Percentiles rank a stretch among this genome's conserved stretches.
phyloP scores from a whole-genome alignment of 805 yeast genomes.

The Saturnispora diversa region DNA sequence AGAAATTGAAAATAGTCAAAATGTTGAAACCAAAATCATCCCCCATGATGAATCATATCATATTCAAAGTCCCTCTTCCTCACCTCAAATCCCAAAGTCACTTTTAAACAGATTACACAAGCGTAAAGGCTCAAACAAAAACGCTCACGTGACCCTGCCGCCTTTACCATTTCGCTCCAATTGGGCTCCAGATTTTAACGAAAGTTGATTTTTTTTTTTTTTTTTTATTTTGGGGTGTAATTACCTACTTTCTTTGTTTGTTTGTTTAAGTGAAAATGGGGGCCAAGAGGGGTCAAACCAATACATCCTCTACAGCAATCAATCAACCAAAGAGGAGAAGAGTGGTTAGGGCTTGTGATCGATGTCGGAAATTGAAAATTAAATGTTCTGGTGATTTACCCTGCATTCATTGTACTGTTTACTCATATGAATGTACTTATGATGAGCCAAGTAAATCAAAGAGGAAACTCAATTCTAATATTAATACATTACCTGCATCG shows the following conservation, averaged over 20 bases:
- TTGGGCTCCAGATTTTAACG: background rate
- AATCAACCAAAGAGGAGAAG: conserved; percentile 28
- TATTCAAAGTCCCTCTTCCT: conserved; percentile 17
- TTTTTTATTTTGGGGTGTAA: too few relatives aligned
- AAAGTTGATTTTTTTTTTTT: background rate
- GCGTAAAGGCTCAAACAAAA: background rate
- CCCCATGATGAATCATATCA: conserved; percentile 1
- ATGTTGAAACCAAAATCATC: conserved; percentile 17
- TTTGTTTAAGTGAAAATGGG: too few relatives aligned
- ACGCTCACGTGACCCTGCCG: conserved; percentile 7
- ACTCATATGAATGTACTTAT: conserved; percentile 76
- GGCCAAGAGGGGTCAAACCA: background rate
- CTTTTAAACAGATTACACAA: background rate
- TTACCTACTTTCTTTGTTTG: too few relatives aligned
- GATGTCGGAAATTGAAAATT: conserved; percentile 43
- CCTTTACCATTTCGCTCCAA: background rate
- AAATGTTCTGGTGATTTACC: conserved; percentile 46
- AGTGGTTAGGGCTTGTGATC: conserved; percentile 44
- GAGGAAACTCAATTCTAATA: conserved; percentile 29
- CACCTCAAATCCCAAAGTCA: conserved; percentile 59
- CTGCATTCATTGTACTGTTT: conserved; percentile 66
- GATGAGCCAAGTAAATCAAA: conserved; percentile 49
- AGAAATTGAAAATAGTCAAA: conserved; percentile 44
- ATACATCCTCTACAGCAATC: background rate
- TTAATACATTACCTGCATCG: too few relatives aligned